Evolutionary conservation across 768 basidiomycete species (phyloP).

Genomic region (Leccinum barrowsii): DNA sequence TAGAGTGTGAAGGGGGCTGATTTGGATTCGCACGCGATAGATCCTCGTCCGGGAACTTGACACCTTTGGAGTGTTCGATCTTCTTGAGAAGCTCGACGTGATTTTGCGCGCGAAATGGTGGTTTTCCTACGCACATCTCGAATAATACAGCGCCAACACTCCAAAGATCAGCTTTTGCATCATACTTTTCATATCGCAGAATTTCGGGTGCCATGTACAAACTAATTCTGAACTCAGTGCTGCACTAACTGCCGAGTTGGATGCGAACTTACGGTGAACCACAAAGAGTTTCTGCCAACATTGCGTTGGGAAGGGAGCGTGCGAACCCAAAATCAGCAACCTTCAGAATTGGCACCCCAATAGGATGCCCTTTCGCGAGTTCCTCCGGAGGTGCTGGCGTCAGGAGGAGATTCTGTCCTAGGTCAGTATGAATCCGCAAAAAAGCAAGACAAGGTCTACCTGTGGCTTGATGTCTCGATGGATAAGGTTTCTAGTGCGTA

Average conservation of each 20-base stretch:
- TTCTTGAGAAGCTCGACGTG: constrained; percentile 92
- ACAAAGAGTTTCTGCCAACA: constrained; percentile 97
- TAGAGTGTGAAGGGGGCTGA: constrained; percentile 13
- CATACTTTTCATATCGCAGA: constrained; percentile 93
- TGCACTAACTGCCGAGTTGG: neutral
- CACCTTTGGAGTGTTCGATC: constrained; percentile 88
- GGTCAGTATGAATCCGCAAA: constrained; percentile 4
- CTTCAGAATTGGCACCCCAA: constrained; percentile 92
- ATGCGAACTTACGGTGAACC: constrained; percentile 79
- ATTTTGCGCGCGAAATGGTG: constrained; percentile 94
- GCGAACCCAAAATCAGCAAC: constrained; percentile 99
- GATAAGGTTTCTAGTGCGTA: constrained; percentile 84
- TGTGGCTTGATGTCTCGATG: constrained; percentile 98
- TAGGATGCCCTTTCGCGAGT: constrained; percentile 80
- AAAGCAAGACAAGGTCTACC: constrained; percentile 32
- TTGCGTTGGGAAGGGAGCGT: constrained; percentile 81
- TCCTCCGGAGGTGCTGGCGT: constrained; percentile 80
- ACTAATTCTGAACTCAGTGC: constrained; percentile 35
- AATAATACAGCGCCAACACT: constrained; percentile 95
- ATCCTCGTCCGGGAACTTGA: constrained; percentile 94
- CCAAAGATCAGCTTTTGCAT: constrained; percentile 97
- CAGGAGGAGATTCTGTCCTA: constrained; percentile 76
- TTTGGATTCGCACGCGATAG: constrained; percentile 43
- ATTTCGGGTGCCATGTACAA: constrained; percentile 99
- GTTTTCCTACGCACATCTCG: constrained; percentile 91